Evolutionary conservation across 2,329 filamentous ascomycete genomes (phyloP), one percentile per base, ranked within the genome.

Genomic region (Aspergillus carbonarius): DNA sequence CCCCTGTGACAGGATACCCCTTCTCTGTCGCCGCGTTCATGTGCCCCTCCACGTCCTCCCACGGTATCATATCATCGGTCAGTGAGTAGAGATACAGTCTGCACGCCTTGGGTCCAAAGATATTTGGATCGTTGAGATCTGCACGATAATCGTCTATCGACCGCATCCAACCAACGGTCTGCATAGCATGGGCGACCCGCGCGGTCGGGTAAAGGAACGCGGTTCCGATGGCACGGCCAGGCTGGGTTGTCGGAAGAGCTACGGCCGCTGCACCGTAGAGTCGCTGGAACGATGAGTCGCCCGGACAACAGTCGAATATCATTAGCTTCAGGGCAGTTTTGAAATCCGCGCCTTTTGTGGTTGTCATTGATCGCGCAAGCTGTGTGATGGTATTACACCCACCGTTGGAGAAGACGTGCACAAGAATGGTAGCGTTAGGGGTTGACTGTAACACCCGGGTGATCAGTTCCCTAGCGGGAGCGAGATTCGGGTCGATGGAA

Each of bases 41-140:
- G 56, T 67, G 65, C 7, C 47, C 49, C 47, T 65, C 60, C 10
- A 68, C 63, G 51, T 65, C 63, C 30, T 58, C 42, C 63, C 63
- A 68, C 13, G 53, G 46, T 17, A 69, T 57, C 57, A 66, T 63
- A 8, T 42, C 17, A 47, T 69, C 65, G 15, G 55, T 60, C 18
- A 51, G 56, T 1, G 62, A 64, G 47, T 66, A 67, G 5, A 68
- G 44, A 40, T 65, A 66, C 2, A 67, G 34, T 27, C 67, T 55
- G n/a, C 54, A 47, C 7, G 61, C 51, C 7, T 50, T 12, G 0
- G 42, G n/a, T 15, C 63, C 63, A 59, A 68, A 65, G 2, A 60
- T 50, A 20, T 18, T 40, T 5, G 63, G 51, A 12, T 63, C 63
- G 60, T 68, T 66, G 17, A 68, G 35, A 12, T 60, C 42, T 5